Base-by-base conservation (phyloP, 352 stramenopile species). In the Plasmopara halstedii region DNA sequence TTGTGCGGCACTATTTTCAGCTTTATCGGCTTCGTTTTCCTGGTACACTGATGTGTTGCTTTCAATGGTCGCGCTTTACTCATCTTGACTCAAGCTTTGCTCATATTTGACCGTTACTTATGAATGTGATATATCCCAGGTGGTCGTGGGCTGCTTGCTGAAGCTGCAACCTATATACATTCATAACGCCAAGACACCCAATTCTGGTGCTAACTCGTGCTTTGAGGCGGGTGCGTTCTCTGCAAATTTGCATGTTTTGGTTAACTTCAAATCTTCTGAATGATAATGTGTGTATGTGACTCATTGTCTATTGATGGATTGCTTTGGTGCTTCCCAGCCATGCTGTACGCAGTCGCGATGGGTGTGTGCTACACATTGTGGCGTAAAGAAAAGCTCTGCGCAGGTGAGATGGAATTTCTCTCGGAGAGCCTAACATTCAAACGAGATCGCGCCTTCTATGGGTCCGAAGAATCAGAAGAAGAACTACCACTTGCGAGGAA, bases 131-230 rank as follows among this genome's bases (percentile, higher is more conserved):
- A 3, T 46, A 4, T 49, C 43, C 10, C 23, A 91, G 80, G 59
- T 82, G 29, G 73, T 85, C 42, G 41, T 91, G 21, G 80, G 80
- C 18, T 67, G 64, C 11, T 43, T 91, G 42, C 59, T 91, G 21
- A 87, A 87, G 56, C 58, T 87, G 31, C 77, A 91, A 55, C 77
- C 77, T 6, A 44, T 70, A 59, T 91, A 79, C 46, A 65, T 91
- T 38, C 77, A 77, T 39, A 66, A 69, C 36, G 75, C 71, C 14
- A 88, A 91, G 53, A 78, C 70, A 23, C 77, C 80, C 8, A 81
- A 77, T 53, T 76, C 70, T 21, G 83, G 74, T 5, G 68, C 80
- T 13, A 88, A 78, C 25, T 67, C 74, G 27, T 86, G 73, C 42
- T 91, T 91, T 53, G 66, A 85, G 71, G 77, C 80, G 9, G 77